Conservation (phyloP, 2,329 filamentous ascomycete species). For the Macrophomina phaseolina region DNA sequence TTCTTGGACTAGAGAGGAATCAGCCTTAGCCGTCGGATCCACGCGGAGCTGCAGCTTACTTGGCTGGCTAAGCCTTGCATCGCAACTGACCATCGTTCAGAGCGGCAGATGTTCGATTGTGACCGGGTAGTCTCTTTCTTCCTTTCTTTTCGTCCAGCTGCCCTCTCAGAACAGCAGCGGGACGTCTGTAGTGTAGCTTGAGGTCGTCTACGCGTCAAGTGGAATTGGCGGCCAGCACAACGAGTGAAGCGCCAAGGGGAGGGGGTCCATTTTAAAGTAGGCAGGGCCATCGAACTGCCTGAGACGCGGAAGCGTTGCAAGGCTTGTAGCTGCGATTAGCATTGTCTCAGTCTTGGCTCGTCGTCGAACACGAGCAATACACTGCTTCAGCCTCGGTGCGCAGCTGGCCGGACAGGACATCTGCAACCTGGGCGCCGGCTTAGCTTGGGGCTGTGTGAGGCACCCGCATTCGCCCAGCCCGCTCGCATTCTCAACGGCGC, state of each 20-base stretch:
- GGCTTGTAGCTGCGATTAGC: background rate
- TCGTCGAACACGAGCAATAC: background rate
- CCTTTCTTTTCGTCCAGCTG: too few relatives aligned
- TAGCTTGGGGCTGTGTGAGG: constrained; percentile 2
- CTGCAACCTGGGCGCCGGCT: background rate
- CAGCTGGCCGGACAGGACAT: background rate
- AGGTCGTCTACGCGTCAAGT: background rate
- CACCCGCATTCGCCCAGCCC: background rate
- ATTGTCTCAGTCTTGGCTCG: constrained; percentile 1
- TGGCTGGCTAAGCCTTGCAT: background rate
- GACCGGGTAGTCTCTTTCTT: too few relatives aligned
- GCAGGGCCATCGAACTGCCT: background rate
- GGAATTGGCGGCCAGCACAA: background rate
- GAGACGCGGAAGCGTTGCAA: background rate
- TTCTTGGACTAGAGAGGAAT: background rate
- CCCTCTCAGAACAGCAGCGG: too few relatives aligned
- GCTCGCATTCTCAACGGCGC: background rate
- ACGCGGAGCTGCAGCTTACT: background rate
- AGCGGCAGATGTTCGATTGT: too few relatives aligned
- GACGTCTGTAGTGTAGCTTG: background rate
- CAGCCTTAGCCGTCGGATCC: background rate
- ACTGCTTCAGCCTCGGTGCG: background rate
- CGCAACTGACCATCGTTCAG: background rate
- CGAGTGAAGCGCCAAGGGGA: background rate
- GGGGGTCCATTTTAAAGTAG: background rate